Percentiles rank a stretch among this genome's conserved stretches.
Conservation (phyloP, 768 basidiomycete species). For the Leccinum longicurvipes region DNA sequence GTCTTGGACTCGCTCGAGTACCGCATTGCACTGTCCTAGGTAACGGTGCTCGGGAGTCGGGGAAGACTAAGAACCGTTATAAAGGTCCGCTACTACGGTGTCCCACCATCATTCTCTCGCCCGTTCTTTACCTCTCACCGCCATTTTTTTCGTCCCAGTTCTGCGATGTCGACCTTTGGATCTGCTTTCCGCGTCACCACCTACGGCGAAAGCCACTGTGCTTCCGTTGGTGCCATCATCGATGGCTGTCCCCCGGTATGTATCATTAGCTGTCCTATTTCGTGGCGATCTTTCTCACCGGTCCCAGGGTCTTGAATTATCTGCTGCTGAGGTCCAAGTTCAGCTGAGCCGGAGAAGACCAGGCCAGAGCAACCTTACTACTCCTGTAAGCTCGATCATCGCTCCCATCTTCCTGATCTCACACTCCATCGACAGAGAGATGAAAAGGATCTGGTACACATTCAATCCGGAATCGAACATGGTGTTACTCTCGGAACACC, state of each 20-base stretch:
- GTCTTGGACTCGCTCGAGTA: slow-evolving; percentile 23
- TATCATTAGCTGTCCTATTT: slow-evolving; percentile 9
- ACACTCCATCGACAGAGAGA: slow-evolving; percentile 62
- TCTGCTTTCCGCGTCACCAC: slow-evolving; percentile 91
- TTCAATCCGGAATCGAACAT: slow-evolving; percentile 92
- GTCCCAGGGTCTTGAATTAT: slow-evolving; percentile 74
- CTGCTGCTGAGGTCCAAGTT: slow-evolving; percentile 80
- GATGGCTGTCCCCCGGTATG: slow-evolving; percentile 95
- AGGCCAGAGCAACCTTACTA: slow-evolving; percentile 95
- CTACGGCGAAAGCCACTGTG: slow-evolving; percentile 96
- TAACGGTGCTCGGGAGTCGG: not conserved
- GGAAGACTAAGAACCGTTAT: slow-evolving; percentile 5
- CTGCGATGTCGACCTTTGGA: slow-evolving; percentile 91
- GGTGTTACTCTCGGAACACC: slow-evolving; percentile 97
- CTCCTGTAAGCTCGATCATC: slow-evolving; percentile 62
- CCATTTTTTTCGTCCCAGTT: slow-evolving; percentile 2
- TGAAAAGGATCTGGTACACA: slow-evolving; percentile 90
- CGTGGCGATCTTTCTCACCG: slow-evolving; percentile 12
- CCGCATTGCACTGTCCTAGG: slow-evolving; percentile 16
- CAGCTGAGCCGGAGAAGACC: slow-evolving; percentile 91
- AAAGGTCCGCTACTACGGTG: slow-evolving; percentile 22
- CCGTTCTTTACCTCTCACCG: slow-evolving; percentile 12
- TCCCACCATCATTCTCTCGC: not conserved
- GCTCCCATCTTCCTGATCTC: not conserved
- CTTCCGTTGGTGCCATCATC: slow-evolving; percentile 94